Evolutionary conservation across 2,329 filamentous ascomycete species (phyloP).

Genomic region (Aschersonia sp.): DNA sequence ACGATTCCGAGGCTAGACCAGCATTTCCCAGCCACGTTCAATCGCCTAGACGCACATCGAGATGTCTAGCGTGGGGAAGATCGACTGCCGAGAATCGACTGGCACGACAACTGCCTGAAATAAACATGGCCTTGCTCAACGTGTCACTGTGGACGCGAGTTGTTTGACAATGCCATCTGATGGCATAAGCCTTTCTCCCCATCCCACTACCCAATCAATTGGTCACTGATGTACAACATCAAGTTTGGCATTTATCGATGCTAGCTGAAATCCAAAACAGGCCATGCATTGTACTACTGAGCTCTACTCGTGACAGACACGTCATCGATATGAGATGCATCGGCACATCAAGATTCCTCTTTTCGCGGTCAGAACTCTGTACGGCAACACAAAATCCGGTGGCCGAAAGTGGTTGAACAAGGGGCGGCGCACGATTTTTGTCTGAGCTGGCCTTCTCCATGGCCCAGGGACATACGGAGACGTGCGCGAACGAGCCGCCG

Average conservation of each 20-base stretch:
- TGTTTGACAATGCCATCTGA: not conserved
- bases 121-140: not conserved
- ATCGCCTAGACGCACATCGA: not conserved
- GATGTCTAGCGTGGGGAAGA: not conserved
- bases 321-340: not conserved
- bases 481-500: too few relatives aligned
- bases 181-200: not conserved
- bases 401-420: not conserved
- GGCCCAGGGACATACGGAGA: not conserved
- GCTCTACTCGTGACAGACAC: not conserved
- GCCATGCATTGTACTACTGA: not conserved
- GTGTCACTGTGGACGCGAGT: not conserved
- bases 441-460: not conserved
- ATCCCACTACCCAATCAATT: not conserved
- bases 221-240: not conserved
- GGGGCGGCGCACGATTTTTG: not conserved
- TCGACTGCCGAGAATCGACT: not conserved
- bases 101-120: not conserved
- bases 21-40: not conserved
- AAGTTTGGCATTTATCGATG: not conserved
- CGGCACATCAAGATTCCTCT: not conserved
- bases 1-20: not conserved
- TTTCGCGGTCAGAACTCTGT: too few relatives aligned
- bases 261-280: not conserved
- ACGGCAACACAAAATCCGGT: not conserved